phyloP scores from a whole-genome alignment of 768 basidiomycete genomes.

The Termitomyces sp. region DNA sequence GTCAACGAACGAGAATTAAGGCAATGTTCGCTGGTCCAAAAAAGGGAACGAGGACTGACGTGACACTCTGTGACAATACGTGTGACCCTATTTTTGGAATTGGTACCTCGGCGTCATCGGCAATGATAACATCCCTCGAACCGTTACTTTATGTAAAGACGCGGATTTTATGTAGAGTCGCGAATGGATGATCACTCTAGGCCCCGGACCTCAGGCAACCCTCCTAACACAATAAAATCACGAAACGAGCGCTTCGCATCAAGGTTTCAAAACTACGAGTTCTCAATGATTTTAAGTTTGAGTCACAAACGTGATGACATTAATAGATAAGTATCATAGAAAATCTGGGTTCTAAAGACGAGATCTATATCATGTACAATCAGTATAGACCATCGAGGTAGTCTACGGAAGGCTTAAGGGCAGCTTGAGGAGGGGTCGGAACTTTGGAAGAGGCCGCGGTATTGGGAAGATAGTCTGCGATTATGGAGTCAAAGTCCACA shows the following conservation, averaged over 20 bases:
- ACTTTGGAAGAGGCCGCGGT: constrained; percentile 18
- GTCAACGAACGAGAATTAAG: neutral
- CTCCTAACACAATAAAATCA: neutral
- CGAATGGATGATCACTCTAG: too few relatives aligned
- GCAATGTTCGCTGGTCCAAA: neutral
- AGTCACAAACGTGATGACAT: neutral
- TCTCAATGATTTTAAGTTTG: neutral
- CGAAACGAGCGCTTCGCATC: neutral
- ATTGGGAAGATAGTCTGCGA: constrained; percentile 66
- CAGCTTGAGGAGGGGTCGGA: constrained; percentile 11
- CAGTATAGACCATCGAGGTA: constrained; percentile 44
- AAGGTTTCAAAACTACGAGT: neutral
- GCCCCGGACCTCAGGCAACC: too few relatives aligned
- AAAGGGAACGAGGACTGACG: neutral
- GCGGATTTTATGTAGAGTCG: too few relatives aligned
- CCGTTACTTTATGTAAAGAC: too few relatives aligned
- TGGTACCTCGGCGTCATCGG: neutral
- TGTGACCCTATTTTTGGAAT: neutral
- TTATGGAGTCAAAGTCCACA: constrained; percentile 66
- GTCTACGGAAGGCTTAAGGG: constrained; percentile 25
- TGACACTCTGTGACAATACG: neutral
- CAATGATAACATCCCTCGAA: neutral
- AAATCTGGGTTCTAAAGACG: neutral
- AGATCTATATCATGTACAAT: constrained; percentile 11
- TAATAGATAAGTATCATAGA: neutral